Evolutionary conservation across 768 basidiomycete species (phyloP), one percentile per base, ranked within the genome.

Genomic region (Amanita phalloides): DNA sequence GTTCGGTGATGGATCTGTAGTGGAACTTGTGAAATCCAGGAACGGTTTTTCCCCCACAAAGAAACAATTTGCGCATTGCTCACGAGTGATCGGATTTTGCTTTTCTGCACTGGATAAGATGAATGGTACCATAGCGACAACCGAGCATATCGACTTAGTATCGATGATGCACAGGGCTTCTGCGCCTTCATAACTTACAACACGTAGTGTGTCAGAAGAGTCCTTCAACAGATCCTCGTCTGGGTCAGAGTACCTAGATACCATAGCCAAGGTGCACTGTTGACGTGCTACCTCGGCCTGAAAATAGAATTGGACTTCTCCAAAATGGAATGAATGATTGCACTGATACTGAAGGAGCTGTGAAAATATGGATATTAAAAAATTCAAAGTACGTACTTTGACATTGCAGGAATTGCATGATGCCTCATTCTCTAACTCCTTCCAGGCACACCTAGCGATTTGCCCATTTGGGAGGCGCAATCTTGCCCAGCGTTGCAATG

Each of bases 401-500:
- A 56, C 52, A 13, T 53, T 53, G 21, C 48, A 41, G 20, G 55
- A 47, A 46, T 36, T 49, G 32, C 48, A 41, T 14, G 45, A 25
- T 20, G 43, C 45, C 3, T 43, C 7, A 7, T 25, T 32, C 28
- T 41, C 32, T 4, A 45, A 23, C 38, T 60, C 59, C 51, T 55
- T 57, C 58, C 58, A 60, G 9, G 38, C 30, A 17, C 45, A 59
- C 6, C 58, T 51, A 10, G 55, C 57, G 9, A 56, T 58, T 43
- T 60, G 57, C 28, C 62, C 59, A 52, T 54, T 62, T 9, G 58
- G 60, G 11, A 62, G 53, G 30, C 30, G 45, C 2, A 62, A 28
- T 6, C 52, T 53, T 4, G 57, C 57, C 61, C 57, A 62, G 21
- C 51, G 32, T 49, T 55, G 26, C 20, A 52, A 45, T n/a, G 32